Conservation (phyloP, 805 yeast species). For the Saturnispora gosingensis region DNA sequence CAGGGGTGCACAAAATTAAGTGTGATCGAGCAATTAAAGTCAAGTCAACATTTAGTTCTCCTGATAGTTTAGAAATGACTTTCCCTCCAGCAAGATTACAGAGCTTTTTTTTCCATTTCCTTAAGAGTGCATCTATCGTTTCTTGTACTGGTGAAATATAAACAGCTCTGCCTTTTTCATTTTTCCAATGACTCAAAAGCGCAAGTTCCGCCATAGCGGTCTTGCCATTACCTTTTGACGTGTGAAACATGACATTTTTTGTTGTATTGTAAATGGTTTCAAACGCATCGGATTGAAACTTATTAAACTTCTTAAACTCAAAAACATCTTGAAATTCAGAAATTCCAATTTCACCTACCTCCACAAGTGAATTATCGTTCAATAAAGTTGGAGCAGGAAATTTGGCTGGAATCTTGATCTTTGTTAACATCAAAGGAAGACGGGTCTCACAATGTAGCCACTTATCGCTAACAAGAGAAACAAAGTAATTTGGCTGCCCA, state of each 20-base stretch:
- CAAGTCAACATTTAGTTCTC: conserved; percentile 48
- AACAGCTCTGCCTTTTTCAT: conserved; percentile 58
- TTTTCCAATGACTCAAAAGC: conserved; percentile 61
- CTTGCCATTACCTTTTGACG: conserved; percentile 71
- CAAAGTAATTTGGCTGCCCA: conserved; percentile 58
- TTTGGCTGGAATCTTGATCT: conserved; percentile 49
- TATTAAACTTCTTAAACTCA: conserved; percentile 50
- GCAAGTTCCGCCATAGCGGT: conserved; percentile 66
- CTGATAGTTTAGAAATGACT: conserved; percentile 45
- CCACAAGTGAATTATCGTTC: conserved; percentile 40
- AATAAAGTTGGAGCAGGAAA: conserved; percentile 55
- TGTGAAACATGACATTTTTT: conserved; percentile 51
- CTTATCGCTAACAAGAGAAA: conserved; percentile 63
- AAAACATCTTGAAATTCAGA: conserved; percentile 40
- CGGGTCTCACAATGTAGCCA: conserved; percentile 75
- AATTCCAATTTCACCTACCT: conserved; percentile 39
- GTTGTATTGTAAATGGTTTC: conserved; percentile 47
- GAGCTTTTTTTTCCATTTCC: conserved; percentile 47
- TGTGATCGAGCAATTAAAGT: conserved; percentile 50
- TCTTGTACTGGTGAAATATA: conserved; percentile 62
- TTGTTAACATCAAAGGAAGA: conserved; percentile 47
- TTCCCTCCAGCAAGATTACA: conserved; percentile 47
- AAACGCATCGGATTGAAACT: conserved; percentile 65
- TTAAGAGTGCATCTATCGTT: conserved; percentile 36
- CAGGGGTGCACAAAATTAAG: conserved; percentile 68